phyloP scores from a whole-genome alignment of 805 yeast species.

The Candida easanensis region DNA sequence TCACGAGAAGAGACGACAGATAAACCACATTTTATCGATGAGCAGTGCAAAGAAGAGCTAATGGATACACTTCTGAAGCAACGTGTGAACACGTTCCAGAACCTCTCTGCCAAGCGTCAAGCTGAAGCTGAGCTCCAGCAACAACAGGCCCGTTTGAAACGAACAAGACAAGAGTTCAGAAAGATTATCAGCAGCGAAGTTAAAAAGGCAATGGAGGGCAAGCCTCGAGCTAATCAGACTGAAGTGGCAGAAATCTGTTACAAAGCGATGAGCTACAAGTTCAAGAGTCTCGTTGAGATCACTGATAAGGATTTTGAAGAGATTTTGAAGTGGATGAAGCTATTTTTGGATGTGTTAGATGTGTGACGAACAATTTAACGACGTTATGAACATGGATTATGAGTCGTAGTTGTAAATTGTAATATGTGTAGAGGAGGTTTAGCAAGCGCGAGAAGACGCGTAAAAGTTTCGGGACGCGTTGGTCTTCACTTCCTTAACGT shows the following conservation, averaged over 20 bases:
- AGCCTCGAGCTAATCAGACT: constrained; percentile 15
- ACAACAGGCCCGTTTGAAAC: constrained; percentile 17
- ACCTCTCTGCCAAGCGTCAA: constrained; percentile 19
- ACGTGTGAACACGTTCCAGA: constrained; percentile 13
- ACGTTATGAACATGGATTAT: background rate
- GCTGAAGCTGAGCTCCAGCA: constrained; percentile 18
- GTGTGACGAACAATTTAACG: background rate
- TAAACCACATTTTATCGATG: constrained; percentile 20
- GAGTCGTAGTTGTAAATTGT: no score
- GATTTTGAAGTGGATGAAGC: constrained; percentile 20
- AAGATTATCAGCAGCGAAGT: constrained; percentile 19
- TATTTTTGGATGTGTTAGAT: constrained; percentile 15
- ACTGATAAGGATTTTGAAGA: constrained; percentile 11
- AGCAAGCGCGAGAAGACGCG: no score
- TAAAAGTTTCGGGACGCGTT: background rate
- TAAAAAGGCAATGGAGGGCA: constrained; percentile 12
- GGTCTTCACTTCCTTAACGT: no score
- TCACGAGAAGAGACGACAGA: background rate
- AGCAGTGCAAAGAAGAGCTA: constrained; percentile 23
- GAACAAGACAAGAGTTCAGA: constrained; percentile 19
- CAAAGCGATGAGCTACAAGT: constrained; percentile 23
- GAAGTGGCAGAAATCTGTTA: constrained; percentile 27
- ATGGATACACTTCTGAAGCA: constrained; percentile 23
- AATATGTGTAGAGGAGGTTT: no score
- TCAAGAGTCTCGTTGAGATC: constrained; percentile 12